A percentile compares a stretch with the other conserved stretches of the same genome.
phyloP scores from a whole-genome alignment of 352 stramenopile species.

The Thraustochytrium striatum region DNA sequence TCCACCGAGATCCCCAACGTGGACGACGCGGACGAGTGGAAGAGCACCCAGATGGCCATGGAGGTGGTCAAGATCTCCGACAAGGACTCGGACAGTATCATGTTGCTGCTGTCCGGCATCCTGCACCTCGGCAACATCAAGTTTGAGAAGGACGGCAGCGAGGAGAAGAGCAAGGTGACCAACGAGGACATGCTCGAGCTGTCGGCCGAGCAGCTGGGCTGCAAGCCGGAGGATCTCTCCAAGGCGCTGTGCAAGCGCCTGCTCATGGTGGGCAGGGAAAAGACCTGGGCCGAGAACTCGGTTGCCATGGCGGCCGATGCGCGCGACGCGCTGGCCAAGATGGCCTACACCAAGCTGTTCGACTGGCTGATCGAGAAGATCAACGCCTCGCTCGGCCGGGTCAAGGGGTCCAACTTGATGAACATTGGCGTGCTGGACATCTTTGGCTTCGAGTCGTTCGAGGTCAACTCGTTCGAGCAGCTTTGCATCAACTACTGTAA shows the following conservation, averaged over 20 bases:
- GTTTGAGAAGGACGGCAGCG: conserved; percentile 57
- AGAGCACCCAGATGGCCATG: conserved; percentile 68
- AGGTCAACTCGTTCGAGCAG: conserved; percentile 84
- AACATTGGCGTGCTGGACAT: conserved; percentile 80
- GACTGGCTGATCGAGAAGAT: conserved; percentile 79
- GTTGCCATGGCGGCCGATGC: conserved; percentile 64
- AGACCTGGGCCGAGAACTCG: conserved; percentile 30
- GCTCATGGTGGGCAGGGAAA: conserved; percentile 60
- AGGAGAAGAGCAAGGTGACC: conserved; percentile 66
- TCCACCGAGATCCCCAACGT: conserved; percentile 55
- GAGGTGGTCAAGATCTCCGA: conserved; percentile 67
- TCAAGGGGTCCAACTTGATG: conserved; percentile 51
- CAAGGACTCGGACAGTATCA: conserved; percentile 70
- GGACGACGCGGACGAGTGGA: conserved; percentile 69
- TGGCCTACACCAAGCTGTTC: conserved; percentile 78
- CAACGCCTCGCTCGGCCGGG: conserved; percentile 56
- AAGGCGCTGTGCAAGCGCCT: conserved; percentile 73
- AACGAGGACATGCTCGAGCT: conserved; percentile 41
- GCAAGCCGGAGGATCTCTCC: conserved; percentile 63
- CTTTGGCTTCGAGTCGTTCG: conserved; percentile 83
- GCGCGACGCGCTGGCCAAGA: conserved; percentile 79
- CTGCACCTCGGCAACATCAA: conserved; percentile 76
- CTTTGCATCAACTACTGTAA: conserved; percentile 87
- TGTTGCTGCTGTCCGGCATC: conserved; percentile 71
- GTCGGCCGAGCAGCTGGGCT: conserved; percentile 64